Evolutionary conservation across 352 stramenopile species (phyloP), one percentile per base, ranked within the genome.

Genomic region (Globisporangium viniferum): DNA sequence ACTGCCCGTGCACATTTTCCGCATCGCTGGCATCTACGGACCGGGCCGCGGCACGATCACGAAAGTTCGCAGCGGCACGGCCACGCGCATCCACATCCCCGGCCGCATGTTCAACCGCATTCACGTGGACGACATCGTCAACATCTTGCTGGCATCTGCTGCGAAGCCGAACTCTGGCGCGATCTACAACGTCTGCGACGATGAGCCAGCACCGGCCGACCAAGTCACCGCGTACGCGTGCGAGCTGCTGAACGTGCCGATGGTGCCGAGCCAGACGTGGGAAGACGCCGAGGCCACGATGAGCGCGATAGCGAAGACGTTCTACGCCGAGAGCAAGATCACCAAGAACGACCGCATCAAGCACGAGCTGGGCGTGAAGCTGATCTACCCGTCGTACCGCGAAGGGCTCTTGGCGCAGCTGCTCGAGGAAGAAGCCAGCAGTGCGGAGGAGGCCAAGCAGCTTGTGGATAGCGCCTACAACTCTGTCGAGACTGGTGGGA

Each of bases 11-110:
- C 92, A 97, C 59, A 78, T 97, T 36, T 97, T 98, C 69, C 91
- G 92, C 33, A 90, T 98, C 54, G 92, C 89, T 8, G 93, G 92
- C 5, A 98, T 98, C 70, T 98, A 98, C 70, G 93, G 93, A 9
- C 92, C 92, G 0, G 86, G 86, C 0, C 76, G 93, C 14, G 93
- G 90, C 15, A 88, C 88, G 5, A 73, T 98, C 58, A 86, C 84
- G 10, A 94, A 90, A 51, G 79, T 97, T 53, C 84, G 86, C 27
- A 87, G 78, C 18, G 84, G 86, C 31, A 71, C 75, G 2, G 86
- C 88, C 18, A 82, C 78, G 27, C 77, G 81, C 27, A 93, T 95
- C 44, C 74, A 94, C 66, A 74, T 97, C 20, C 82, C 89, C 3
- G 84, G 80, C 24, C 76, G 91, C 15, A 67, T 88, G 48, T 96